Evolutionary conservation across 257 asterid genomes (phyloP), one percentile per base, ranked within the genome.

Genomic region (Nicotiana undulata): DNA sequence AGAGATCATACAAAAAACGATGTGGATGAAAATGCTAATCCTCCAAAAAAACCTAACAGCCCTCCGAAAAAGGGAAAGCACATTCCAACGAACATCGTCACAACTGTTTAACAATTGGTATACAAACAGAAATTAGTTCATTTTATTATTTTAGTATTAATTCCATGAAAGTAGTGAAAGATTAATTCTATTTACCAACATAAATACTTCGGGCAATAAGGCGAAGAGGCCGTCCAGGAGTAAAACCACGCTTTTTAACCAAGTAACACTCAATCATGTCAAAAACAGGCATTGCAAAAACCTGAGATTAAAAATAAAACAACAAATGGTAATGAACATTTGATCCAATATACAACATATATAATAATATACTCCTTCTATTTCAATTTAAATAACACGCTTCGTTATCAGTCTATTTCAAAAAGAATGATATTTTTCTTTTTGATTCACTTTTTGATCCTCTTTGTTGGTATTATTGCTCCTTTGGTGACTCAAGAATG

Each of bases 201-300:
- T 81, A 89, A 58, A 61, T 5, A 72, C 84, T 87, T 5, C 89
- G 87, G n/a, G 86, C 86, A 28, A 65, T 16, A 11, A 89, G 58
- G 28, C 90, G 86, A 65, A 89, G 85, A 31, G 60, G 82, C 6
- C 79, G 46, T 32, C 89, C 86, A 0, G 90, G 90, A 65, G 82
- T 65, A 83, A n/a, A 84, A 7, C 80, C 16, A 46, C 68, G 63
- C 68, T 78, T 86, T 7, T 59, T 65, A 28, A 89, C 84, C 10
- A 81, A 79, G 13, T 65, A 12, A 16, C 63, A 64, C 76, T 89
- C 92, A 28, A 89, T 82, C 81, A 72, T 84, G 84, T 89, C 90
- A 44, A 89, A 89, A 67, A 89, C 87, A 2, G 89, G 89, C 92
- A 89, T 89, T 1, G 89, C 90, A 75, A 86, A 88, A 13, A 88